phyloP scores from a whole-genome alignment of 208 protist genomes.

The Naegleria fowleri region DNA sequence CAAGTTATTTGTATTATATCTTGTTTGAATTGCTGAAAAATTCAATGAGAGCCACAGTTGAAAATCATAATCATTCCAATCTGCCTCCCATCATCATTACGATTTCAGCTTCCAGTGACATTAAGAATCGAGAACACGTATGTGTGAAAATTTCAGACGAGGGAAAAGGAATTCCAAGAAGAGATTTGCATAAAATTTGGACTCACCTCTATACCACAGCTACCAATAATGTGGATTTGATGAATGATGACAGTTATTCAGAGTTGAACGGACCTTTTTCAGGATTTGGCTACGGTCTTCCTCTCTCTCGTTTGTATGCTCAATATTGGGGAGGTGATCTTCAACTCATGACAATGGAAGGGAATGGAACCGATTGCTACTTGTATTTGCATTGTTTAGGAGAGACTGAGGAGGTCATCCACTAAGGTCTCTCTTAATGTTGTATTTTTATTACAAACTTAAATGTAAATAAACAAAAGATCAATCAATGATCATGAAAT shows the following conservation, averaged over 20 bases:
- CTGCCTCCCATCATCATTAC: neutral
- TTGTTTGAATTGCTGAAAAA: neutral
- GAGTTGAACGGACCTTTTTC: slow-evolving; percentile 37
- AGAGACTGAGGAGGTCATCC: neutral
- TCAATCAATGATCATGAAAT: too few relatives aligned
- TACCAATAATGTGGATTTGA: neutral
- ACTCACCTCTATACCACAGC: neutral
- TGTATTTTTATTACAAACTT: neutral
- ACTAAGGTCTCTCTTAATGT: neutral
- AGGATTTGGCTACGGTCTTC: slow-evolving; percentile 86
- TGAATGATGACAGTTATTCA: neutral
- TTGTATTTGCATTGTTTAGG: slow-evolving; percentile 58
- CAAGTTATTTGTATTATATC: neutral
- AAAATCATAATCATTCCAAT: neutral
- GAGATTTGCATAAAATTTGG: neutral
- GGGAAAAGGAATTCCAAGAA: neutral
- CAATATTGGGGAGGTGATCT: slow-evolving; percentile 83
- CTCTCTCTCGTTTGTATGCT: slow-evolving; percentile 81
- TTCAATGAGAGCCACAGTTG: neutral
- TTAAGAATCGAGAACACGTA: neutral
- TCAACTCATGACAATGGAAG: slow-evolving; percentile 78
- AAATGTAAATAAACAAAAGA: too few relatives aligned
- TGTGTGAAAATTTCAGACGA: neutral
- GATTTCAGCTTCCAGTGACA: neutral
- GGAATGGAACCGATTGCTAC: slow-evolving; percentile 79